phyloP scores from a whole-genome alignment of 352 stramenopile genomes.

The Phytophthora tentaculata region DNA sequence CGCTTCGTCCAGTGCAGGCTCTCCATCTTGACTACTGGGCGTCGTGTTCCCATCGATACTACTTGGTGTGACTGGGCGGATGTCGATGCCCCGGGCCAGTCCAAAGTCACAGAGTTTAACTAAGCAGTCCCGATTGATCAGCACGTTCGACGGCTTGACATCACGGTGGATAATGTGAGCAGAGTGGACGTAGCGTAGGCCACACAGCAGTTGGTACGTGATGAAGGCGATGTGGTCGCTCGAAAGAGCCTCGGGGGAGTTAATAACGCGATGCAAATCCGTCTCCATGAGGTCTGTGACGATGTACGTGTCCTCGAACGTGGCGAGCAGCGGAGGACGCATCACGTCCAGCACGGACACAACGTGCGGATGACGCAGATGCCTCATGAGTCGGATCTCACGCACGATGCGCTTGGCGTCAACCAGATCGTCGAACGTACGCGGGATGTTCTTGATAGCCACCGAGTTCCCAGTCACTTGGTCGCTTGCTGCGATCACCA shows the following conservation, averaged over 20 bases:
- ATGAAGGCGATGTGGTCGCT: conserved; percentile 85
- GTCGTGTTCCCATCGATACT: conserved; percentile 36
- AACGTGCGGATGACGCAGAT: conserved; percentile 75
- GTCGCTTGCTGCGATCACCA: conserved; percentile 83
- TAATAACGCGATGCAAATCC: conserved; percentile 83
- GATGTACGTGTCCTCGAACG: conserved; percentile 89
- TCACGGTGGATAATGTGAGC: conserved; percentile 90
- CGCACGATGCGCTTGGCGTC: conserved; percentile 88
- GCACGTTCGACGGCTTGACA: conserved; percentile 97
- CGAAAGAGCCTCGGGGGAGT: conserved; percentile 70
- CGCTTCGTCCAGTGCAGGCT: conserved; percentile 50
- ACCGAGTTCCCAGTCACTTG: conserved; percentile 84
- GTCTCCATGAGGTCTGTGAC: conserved; percentile 87
- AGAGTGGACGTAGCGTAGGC: conserved; percentile 86
- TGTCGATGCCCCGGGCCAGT: conserved; percentile 78
- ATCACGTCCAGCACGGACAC: conserved; percentile 80
- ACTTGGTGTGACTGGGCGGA: conserved; percentile 31
- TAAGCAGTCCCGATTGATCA: conserved; percentile 93
- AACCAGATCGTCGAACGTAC: conserved; percentile 85
- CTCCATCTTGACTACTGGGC: conserved; percentile 44
- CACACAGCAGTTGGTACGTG: conserved; percentile 85
- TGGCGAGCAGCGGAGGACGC: conserved; percentile 66
- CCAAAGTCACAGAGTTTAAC: conserved; percentile 93
- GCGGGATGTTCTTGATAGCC: conserved; percentile 87
- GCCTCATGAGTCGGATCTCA: conserved; percentile 85